Conservation (phyloP, 2,329 filamentous ascomycete genomes). For the Didymellaceae sp. region DNA sequence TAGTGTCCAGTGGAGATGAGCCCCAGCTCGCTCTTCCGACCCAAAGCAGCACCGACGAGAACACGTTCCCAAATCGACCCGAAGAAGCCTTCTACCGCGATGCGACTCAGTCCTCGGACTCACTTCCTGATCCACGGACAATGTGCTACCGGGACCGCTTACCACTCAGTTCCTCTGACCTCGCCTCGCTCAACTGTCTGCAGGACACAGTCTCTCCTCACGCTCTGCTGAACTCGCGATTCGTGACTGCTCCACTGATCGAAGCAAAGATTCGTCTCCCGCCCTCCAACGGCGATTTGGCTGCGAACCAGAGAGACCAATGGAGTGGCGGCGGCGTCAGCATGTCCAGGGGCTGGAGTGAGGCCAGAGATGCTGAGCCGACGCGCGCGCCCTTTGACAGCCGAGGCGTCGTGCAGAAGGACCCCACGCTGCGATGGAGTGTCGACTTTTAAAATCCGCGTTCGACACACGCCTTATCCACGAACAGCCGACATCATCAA, state of each 20-base stretch:
- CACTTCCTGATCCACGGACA: slow-evolving; percentile 24
- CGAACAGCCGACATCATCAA: slow-evolving; percentile 4
- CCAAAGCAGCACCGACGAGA: slow-evolving; percentile 25
- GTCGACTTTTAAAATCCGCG: slow-evolving; percentile 49
- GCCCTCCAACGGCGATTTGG: slow-evolving; percentile 38
- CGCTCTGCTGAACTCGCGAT: slow-evolving; percentile 43
- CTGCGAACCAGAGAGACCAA: slow-evolving; percentile 16
- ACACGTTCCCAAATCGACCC: slow-evolving; percentile 23
- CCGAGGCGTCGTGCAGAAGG: slow-evolving; percentile 41
- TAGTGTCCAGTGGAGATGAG: slow-evolving; percentile 41
- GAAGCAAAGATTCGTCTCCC: slow-evolving; percentile 49
- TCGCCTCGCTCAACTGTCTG: slow-evolving; percentile 47
- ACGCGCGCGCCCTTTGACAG: slow-evolving; percentile 44
- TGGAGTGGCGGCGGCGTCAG: slow-evolving; percentile 31
- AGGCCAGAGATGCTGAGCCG: slow-evolving; percentile 26
- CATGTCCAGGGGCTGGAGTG: slow-evolving; percentile 28
- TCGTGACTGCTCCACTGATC: slow-evolving; percentile 47
- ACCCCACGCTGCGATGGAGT: slow-evolving; percentile 50
- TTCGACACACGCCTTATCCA: no score
- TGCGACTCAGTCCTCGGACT: slow-evolving; percentile 34
- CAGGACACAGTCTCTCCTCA: slow-evolving; percentile 48
- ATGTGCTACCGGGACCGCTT: slow-evolving; percentile 26
- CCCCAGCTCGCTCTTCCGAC: slow-evolving; percentile 13
- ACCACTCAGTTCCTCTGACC: slow-evolving; percentile 45
- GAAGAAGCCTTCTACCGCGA: slow-evolving; percentile 21